These are phyloP conservation scores for Knufia fluminis DNA, from an alignment of 2,329 filamentous ascomycete species.

Conservation along the genomic window DNA sequence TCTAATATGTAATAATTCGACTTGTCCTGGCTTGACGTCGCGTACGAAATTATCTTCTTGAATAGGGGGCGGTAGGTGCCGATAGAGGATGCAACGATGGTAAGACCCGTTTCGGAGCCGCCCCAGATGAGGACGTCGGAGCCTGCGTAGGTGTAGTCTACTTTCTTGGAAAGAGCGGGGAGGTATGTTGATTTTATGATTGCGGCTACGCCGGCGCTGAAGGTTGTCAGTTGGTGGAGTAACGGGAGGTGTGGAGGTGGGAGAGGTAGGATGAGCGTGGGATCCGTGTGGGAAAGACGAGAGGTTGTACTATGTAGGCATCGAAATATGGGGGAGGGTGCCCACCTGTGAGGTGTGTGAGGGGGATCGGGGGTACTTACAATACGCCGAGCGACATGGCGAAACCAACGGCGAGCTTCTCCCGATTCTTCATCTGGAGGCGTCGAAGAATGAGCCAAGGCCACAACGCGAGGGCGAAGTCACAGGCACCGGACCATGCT, in stretches of 20 bases:
- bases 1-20: background rate
- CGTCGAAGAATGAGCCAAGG: constrained; percentile 32
- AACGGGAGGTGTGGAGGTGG: background rate
- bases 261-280: background rate
- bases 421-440: constrained; percentile 30
- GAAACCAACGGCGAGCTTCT: constrained; percentile 30
- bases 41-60: background rate
- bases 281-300: no score
- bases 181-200: constrained; percentile 18
- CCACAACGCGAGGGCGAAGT: constrained; percentile 31
- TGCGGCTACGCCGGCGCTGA: constrained; percentile 16
- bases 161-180: constrained; percentile 14
- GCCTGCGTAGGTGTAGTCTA: constrained; percentile 16
- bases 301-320: no score
- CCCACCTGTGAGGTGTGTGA: no score
- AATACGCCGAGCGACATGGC: constrained; percentile 32
- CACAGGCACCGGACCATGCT: constrained; percentile 24
- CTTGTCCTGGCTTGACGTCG: background rate
- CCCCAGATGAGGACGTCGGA: constrained; percentile 22
- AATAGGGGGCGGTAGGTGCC: constrained; percentile 24
- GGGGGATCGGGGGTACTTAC: constrained; percentile 13
- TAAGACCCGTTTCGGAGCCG: constrained; percentile 21
- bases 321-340: no score
- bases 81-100: constrained; percentile 25
- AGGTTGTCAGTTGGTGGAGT: constrained; percentile 16